Conservation (phyloP, 2,329 filamentous ascomycete genomes). For the Juglanconis juglandina region DNA sequence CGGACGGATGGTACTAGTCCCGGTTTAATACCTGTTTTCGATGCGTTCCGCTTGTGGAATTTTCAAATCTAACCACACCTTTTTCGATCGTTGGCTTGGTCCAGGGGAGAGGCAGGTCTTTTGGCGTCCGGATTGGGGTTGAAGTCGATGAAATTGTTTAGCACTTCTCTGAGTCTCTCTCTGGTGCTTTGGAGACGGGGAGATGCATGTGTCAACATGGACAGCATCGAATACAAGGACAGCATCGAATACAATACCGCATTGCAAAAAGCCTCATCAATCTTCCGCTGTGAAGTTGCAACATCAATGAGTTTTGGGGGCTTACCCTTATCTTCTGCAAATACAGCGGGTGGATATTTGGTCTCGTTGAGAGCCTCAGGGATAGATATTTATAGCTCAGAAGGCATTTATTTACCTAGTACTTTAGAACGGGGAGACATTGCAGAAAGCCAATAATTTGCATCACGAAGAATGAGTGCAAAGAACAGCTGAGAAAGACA, state of each 20-base stretch:
- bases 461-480: no score
- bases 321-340: no score
- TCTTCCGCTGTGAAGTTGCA: background rate
- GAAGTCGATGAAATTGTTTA: slow-evolving; percentile 13
- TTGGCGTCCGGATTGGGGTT: slow-evolving; percentile 14
- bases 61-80: slow-evolving; percentile 16
- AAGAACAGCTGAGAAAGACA: no score
- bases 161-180: background rate
- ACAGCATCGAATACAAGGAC: background rate
- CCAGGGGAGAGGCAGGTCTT: slow-evolving; percentile 13
- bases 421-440: no score
- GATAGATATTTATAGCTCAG: no score
- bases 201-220: background rate
- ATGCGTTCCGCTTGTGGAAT: slow-evolving; percentile 21
- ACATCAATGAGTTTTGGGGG: background rate
- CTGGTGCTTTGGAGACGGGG: background rate
- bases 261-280: background rate
- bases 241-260: slow-evolving; percentile 6
- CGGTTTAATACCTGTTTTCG: slow-evolving; percentile 31
- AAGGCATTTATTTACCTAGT: no score
- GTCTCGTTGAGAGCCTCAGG: no score
- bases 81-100: slow-evolving; percentile 13
- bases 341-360: no score
- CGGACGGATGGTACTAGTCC: slow-evolving; percentile 24
- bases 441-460: no score